Evolutionary conservation across 371 early-diverging fungal genomes (phyloP).

Genomic region (Syncephalis fuscata): DNA sequence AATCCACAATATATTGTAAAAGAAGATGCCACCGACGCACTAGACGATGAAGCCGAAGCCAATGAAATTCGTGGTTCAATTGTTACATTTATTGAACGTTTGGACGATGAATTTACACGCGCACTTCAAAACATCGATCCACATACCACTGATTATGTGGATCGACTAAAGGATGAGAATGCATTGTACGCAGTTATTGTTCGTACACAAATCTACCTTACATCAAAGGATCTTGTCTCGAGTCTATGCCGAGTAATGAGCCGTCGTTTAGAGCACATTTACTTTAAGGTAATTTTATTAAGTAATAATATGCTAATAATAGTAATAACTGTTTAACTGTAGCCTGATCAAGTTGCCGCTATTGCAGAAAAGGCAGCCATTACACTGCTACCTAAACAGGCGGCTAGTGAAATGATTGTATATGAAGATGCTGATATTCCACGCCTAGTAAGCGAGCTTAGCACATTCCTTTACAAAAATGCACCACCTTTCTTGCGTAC

Average conservation of each 20-base stretch:
- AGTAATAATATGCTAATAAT: background rate
- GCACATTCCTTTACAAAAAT: slow-evolving; percentile 79
- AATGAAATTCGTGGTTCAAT: slow-evolving; percentile 69
- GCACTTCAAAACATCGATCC: slow-evolving; percentile 91
- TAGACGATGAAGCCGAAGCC: slow-evolving; percentile 50
- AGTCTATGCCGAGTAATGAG: slow-evolving; percentile 55
- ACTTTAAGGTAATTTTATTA: slow-evolving; percentile 57
- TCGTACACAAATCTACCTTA: slow-evolving; percentile 70
- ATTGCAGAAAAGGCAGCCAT: slow-evolving; percentile 21
- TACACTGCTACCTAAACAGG: slow-evolving; percentile 15
- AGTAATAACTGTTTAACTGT: background rate
- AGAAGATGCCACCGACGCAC: slow-evolving; percentile 46
- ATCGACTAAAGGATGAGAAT: slow-evolving; percentile 82
- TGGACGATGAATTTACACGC: slow-evolving; percentile 94
- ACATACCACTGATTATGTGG: slow-evolving; percentile 89
- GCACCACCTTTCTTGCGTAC: slow-evolving; percentile 70
- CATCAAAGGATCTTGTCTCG: slow-evolving; percentile 32
- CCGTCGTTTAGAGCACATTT: slow-evolving; percentile 86
- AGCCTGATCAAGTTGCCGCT: slow-evolving; percentile 32
- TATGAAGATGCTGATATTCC: slow-evolving; percentile 26
- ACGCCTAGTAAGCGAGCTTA: slow-evolving; percentile 58
- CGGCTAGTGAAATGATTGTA: slow-evolving; percentile 13
- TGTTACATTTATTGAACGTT: slow-evolving; percentile 75
- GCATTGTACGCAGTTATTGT: slow-evolving; percentile 74
- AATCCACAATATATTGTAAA: slow-evolving; percentile 34